Conservation (phyloP, 805 yeast species). For the Ogataea paraovalis region DNA sequence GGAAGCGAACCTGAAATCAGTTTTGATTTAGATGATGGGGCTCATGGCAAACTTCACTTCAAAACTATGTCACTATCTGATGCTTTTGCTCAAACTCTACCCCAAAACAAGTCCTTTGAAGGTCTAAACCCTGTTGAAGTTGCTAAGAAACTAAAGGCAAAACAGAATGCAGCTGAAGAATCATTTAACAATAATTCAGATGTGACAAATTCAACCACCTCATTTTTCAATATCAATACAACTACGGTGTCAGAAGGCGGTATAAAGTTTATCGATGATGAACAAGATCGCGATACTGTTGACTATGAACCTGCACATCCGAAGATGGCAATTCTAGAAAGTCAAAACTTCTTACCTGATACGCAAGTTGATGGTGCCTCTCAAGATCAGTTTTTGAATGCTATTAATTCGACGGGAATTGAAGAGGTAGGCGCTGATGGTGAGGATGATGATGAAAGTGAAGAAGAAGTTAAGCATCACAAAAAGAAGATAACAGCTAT, state of each 20-base stretch:
- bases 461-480: not conserved
- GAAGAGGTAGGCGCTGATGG: slow-evolving; percentile 28
- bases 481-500: not conserved
- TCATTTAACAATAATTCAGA: slow-evolving; percentile 18
- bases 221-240: not conserved
- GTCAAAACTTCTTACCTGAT: slow-evolving; percentile 29
- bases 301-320: slow-evolving; percentile 2
- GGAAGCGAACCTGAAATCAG: slow-evolving; percentile 9
- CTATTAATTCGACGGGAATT: slow-evolving; percentile 11
- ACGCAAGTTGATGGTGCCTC: slow-evolving; percentile 27
- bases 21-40: slow-evolving; percentile 11
- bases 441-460: slow-evolving; percentile 25
- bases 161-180: slow-evolving; percentile 6
- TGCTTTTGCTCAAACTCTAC: slow-evolving; percentile 21
- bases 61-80: slow-evolving; percentile 25
- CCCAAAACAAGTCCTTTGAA: slow-evolving; percentile 17
- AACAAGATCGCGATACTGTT: slow-evolving; percentile 11
- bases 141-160: slow-evolving; percentile 17
- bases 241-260: not conserved
- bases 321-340: slow-evolving; percentile 18
- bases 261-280: slow-evolving; percentile 10
- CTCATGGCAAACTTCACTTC: slow-evolving; percentile 4
- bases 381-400: slow-evolving; percentile 2
- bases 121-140: slow-evolving; percentile 17
- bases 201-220: slow-evolving; percentile 5